Evolutionary conservation across 345 rosid species (phyloP).

Genomic region (Camelina neglecta): DNA sequence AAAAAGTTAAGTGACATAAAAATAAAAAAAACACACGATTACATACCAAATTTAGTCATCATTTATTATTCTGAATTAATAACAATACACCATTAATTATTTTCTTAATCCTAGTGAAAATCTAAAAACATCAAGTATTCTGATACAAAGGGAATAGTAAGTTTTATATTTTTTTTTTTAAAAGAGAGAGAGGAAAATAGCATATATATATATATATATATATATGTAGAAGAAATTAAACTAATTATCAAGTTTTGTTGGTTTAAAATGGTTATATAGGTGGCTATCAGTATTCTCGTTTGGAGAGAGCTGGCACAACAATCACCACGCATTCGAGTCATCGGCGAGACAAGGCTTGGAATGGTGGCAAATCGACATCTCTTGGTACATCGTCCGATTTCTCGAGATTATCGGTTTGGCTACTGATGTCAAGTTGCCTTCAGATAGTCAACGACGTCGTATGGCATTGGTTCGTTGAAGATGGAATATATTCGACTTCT

Average conservation of each 20-base stretch:
- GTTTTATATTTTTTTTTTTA: background rate
- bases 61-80: no score
- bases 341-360: conserved; percentile 48
- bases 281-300: conserved; percentile 47
- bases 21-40: no score
- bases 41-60: no score
- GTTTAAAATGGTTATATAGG: conserved; percentile 31
- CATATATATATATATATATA: background rate
- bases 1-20: no score
- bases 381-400: conserved; percentile 45
- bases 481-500: background rate
- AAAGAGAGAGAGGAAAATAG: background rate
- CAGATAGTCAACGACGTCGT: conserved; percentile 43
- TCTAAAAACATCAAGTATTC: no score
- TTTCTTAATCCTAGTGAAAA: no score
- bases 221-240: background rate
- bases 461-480: conserved; percentile 41
- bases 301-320: conserved; percentile 50
- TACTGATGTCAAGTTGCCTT: conserved; percentile 45
- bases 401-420: conserved; percentile 46
- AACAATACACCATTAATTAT: no score
- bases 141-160: no score
- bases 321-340: conserved; percentile 47
- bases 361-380: conserved; percentile 47
- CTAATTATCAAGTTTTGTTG: background rate